Base-by-base conservation (phyloP, 2,329 filamentous ascomycete species). In the Fusarium beomiforme region DNA sequence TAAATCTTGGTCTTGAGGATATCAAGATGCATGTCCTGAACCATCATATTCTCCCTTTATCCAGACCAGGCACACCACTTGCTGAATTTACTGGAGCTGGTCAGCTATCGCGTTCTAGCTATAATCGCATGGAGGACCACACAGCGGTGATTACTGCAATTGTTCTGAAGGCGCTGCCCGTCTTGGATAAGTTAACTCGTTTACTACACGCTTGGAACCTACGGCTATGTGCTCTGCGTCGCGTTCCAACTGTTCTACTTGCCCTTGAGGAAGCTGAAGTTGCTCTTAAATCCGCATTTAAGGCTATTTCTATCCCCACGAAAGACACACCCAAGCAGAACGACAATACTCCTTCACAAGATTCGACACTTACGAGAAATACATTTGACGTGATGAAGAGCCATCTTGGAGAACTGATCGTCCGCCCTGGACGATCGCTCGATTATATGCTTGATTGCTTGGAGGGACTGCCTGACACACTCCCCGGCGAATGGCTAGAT, bases 91-190 rank as follows among this genome's bases (percentile, higher is more conserved):
- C 75, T 24, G 74, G 67, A 34, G 69, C 68, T 5, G 74, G 82
- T 14, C 85, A 85, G 14, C 83, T 85, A 49, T 79, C 85, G 69
- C 75, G 83, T 76, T 83, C 88, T 3, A 83, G 79, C 50, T 93
- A 93, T 80, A 88, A 88, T 69, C 90, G 88, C 67, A 89, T 98
- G 85, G 94, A 96, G 75, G 96, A 98, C 79, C 90, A 97, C 76
- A 95, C 94, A 12, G 93, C 95, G 26, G 87, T 98, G 49, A 88
- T 98, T 61, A 98, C 96, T 2, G 93, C 95, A 31, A 97, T 95
- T 36, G 92, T 97, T 21, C 83, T 99, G n/a, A 93, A 96, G 77
- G 90, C 94, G 6, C 85, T 99, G 23, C 96, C 96, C 2, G 91
- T 92, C 64, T 83, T 98, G 43, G 92, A 93, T 13, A 90, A 88